Conservation (phyloP, 306 rosid genomes). For the Delonix regia region DNA sequence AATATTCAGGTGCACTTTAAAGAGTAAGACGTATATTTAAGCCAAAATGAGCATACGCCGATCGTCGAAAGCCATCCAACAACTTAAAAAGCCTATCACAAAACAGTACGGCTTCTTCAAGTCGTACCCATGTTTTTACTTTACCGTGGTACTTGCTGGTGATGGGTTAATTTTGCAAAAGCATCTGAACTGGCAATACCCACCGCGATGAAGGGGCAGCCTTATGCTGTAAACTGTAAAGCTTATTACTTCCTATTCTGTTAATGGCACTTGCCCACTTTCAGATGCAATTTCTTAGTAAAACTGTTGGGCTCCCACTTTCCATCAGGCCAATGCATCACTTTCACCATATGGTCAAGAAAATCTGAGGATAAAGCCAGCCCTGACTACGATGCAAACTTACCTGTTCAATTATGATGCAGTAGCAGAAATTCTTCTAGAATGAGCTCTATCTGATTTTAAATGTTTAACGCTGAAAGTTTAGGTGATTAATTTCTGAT, state of each 20-base stretch:
- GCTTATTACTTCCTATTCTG: background rate
- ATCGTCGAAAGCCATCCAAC: constrained; percentile 3
- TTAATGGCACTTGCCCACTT: background rate
- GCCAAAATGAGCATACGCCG: background rate
- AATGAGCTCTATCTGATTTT: background rate
- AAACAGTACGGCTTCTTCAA: constrained; percentile 20
- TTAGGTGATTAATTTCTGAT: background rate
- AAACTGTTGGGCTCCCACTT: background rate
- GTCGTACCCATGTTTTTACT: constrained; percentile 26
- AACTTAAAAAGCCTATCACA: constrained; percentile 16
- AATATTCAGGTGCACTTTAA: background rate
- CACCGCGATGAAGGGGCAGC: constrained; percentile 27
- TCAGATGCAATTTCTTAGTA: background rate
- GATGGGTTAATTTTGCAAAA: constrained; percentile 21
- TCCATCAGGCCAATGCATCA: constrained; percentile 26
- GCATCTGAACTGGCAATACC: constrained; percentile 7
- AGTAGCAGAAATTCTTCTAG: background rate
- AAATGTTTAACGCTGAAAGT: background rate
- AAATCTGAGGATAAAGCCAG: background rate
- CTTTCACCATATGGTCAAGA: background rate
- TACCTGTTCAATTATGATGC: background rate
- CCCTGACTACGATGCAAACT: background rate
- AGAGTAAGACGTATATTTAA: background rate
- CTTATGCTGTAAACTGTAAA: constrained; percentile 15
- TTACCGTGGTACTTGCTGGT: constrained; percentile 1